Conservation (phyloP, 108 stramenopile genomes). For the Cyclotella sp. region DNA sequence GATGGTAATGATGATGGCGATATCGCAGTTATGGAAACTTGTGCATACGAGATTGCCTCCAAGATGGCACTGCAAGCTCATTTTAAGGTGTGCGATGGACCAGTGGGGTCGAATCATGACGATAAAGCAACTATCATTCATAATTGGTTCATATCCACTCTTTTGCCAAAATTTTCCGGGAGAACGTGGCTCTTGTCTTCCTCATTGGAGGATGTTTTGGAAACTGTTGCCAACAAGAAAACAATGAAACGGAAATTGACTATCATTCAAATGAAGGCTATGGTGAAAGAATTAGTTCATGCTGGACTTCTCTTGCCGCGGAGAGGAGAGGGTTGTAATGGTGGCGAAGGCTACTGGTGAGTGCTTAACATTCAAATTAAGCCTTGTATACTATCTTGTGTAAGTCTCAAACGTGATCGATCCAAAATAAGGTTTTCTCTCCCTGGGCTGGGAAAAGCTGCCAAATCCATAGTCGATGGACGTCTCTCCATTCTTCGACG, state of each 20-base stretch:
- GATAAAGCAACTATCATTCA: neutral
- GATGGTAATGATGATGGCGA: conserved; percentile 51
- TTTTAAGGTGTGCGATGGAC: neutral
- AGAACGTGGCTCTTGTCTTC: conserved; percentile 41
- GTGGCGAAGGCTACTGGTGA: conserved; percentile 45
- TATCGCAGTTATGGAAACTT: conserved; percentile 52
- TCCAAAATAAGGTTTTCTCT: conserved; percentile 27
- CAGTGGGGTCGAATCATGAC: neutral
- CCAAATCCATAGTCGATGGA: conserved; percentile 45
- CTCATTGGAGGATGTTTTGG: conserved; percentile 24
- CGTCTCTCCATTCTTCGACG: conserved; percentile 30
- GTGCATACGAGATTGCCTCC: conserved; percentile 36
- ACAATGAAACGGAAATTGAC: conserved; percentile 4
- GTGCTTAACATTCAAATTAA: neutral
- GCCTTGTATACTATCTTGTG: too few relatives aligned
- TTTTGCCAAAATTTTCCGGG: conserved; percentile 39
- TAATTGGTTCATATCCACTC: conserved; percentile 26
- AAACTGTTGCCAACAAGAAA: neutral
- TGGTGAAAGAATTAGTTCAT: conserved; percentile 37
- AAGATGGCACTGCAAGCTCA: conserved; percentile 36
- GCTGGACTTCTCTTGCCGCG: conserved; percentile 46
- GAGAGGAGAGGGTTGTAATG: conserved; percentile 23
- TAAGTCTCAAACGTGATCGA: too few relatives aligned
- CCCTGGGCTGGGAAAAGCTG: conserved; percentile 41
- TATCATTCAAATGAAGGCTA: conserved; percentile 13